Evolutionary conservation across 2,329 filamentous ascomycete species (phyloP).

Genomic region (Cladobotryum mycophilum): DNA sequence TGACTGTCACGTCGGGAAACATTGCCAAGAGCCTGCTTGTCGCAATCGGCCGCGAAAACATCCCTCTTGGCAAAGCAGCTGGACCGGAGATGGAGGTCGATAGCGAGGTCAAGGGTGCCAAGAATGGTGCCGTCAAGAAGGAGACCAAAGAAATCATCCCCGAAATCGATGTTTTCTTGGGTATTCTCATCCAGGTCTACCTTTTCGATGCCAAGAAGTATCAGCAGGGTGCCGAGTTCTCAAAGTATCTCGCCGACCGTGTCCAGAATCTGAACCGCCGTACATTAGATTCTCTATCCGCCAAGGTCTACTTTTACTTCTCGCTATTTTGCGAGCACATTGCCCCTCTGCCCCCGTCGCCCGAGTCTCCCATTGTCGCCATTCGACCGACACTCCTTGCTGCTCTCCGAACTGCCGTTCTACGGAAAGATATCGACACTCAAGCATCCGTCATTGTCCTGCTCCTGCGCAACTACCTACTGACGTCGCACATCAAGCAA

Average conservation of each 20-base stretch:
- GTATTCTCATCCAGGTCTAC: conserved; percentile 79
- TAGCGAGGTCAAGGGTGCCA: conserved; percentile 47
- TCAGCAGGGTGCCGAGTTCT: conserved; percentile 77
- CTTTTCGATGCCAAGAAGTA: conserved; percentile 80
- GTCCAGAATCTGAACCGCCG: conserved; percentile 87
- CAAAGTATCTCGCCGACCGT: conserved; percentile 72
- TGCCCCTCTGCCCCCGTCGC: conserved; percentile 78
- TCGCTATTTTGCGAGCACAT: conserved; percentile 92
- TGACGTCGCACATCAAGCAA: conserved; percentile 93
- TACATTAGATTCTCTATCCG: conserved; percentile 86
- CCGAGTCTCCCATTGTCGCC: conserved; percentile 77
- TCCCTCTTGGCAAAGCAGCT: conserved; percentile 52
- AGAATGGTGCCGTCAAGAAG: conserved; percentile 54
- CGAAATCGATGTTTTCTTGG: conserved; percentile 83
- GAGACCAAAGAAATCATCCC: conserved; percentile 71
- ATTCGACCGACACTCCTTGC: conserved; percentile 82
- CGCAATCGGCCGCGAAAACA: conserved; percentile 61
- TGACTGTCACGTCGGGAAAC: conserved; percentile 52
- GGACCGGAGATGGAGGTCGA: conserved; percentile 69
- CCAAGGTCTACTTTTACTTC: conserved; percentile 98
- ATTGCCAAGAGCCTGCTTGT: conserved; percentile 64
- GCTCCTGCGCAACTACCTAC: conserved; percentile 89
- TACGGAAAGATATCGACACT: conserved; percentile 95
- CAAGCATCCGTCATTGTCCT: conserved; percentile 94
- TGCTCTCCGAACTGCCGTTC: conserved; percentile 86